Evolutionary conservation across 2,329 filamentous ascomycete genomes (phyloP), one percentile per base, ranked within the genome.

Genomic region (Beauveria varroae): DNA sequence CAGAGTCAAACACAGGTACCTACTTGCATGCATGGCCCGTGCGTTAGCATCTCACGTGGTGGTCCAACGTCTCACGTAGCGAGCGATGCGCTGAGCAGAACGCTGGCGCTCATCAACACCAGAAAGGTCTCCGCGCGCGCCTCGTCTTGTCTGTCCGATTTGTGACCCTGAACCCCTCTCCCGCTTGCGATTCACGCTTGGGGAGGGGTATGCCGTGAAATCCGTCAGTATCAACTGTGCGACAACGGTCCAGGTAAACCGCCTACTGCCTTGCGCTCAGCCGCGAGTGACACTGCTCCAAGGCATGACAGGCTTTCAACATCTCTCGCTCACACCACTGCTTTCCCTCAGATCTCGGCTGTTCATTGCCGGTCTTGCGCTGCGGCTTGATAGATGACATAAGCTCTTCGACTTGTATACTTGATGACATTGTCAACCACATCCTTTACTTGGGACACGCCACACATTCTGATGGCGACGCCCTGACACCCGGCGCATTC

Each of bases 181-280:
- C 64, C 60, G 52, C 61, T 52, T 60, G 52, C 57, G 52, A 61
- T 62, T 57, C 61, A 62, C 67, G 65, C 65, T 60, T 65, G 68
- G 68, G 67, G 67, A 66, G 67, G 68, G 65, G 66, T 64, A 63
- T 65, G 34, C 20, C 18, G 59, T 51, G 52, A 51, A 10, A 50
- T 52, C 24, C 26, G 50, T 28, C 56, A 22, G 37, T 47, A 40
- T 6, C 9, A 8, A 9, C 30, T 49, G 14, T n/a, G 47, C 26
- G 18, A 44, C 18, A n/a, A 22, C 43, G 44, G 18, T 14, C 56
- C 10, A 57, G 53, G 34, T 40, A 44, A 37, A 22, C 37, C n/a
- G 28, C 26, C 40, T 28, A 22, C 40, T 18, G 20, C 54, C 10
- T 16, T 37, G 54, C 41, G 54, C 54, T 43, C 40, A 20, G 26